Evolutionary conservation across 306 rosid genomes (phyloP).

Genomic region (Crotalaria pallida): DNA sequence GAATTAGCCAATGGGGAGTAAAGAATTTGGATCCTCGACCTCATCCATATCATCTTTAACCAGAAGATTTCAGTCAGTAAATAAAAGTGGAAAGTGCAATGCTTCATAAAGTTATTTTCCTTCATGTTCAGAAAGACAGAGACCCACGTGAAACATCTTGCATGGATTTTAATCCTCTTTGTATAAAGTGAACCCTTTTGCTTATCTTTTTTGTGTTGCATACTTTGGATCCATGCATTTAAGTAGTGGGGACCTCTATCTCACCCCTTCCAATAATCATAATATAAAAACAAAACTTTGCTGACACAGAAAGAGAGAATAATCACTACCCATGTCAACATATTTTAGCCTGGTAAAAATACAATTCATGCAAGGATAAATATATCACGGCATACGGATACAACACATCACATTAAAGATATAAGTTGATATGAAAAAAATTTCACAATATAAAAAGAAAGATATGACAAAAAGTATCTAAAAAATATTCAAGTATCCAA

Average conservation of each 20-base stretch:
- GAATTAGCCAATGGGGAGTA: too few relatives aligned
- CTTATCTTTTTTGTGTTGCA: background rate
- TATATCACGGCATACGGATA: background rate
- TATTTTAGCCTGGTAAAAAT: background rate
- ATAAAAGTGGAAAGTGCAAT: background rate
- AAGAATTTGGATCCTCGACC: background rate
- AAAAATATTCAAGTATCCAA: too few relatives aligned
- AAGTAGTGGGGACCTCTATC: background rate
- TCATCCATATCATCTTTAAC: background rate
- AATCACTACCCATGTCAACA: background rate
- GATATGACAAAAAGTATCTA: too few relatives aligned
- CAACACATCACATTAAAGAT: too few relatives aligned
- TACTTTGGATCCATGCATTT: background rate
- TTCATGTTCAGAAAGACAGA: background rate
- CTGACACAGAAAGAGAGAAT: background rate
- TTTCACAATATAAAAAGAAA: too few relatives aligned
- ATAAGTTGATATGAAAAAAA: too few relatives aligned
- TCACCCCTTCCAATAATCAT: background rate
- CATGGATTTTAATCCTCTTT: background rate
- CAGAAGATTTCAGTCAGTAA: background rate
- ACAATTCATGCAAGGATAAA: background rate
- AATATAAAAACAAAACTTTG: background rate
- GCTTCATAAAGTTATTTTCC: background rate
- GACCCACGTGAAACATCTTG: background rate
- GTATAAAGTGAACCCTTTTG: background rate